Evolutionary conservation across 2,329 filamentous ascomycete genomes (phyloP).

Genomic region (Pseudogymnoascus sp.): DNA sequence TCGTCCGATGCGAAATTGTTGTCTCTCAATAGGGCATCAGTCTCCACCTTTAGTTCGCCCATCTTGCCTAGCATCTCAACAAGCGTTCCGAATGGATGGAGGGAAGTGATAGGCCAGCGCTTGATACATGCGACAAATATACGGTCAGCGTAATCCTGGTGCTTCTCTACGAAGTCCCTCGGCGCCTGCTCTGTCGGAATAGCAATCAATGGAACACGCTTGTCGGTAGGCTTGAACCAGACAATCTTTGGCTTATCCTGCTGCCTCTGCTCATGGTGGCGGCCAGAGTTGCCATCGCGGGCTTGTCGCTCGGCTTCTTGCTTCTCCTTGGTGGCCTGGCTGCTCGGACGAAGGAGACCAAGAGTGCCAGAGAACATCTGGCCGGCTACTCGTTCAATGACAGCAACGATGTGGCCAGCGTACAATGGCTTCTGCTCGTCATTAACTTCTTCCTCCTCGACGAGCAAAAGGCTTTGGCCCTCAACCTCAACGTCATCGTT

Average conservation of each 20-base stretch:
- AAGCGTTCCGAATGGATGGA: constrained; percentile 95
- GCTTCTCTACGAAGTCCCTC: constrained; percentile 95
- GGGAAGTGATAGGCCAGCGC: constrained; percentile 98
- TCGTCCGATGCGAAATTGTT: constrained; percentile 99
- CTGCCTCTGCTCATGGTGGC: constrained; percentile 70
- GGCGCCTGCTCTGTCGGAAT: constrained; percentile 98
- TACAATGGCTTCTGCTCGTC: constrained; percentile 97
- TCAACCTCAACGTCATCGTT: constrained; percentile 99
- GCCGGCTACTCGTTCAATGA: constrained; percentile 91
- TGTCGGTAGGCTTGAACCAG: constrained; percentile 99
- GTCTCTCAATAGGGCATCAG: constrained; percentile 89
- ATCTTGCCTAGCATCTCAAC: constrained; percentile 96
- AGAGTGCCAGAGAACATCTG: constrained; percentile 99
- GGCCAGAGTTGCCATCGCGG: constrained; percentile 66
- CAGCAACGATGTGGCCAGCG: constrained; percentile 92
- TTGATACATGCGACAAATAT: constrained; percentile 99
- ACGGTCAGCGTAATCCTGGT: constrained; percentile 92
- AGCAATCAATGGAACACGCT: constrained; percentile 94
- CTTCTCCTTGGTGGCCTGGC: constrained; percentile 98
- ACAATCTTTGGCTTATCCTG: constrained; percentile 99
- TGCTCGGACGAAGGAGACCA: constrained; percentile 87
- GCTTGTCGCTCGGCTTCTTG: constrained; percentile 93
- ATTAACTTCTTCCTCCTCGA: constrained; percentile 97
- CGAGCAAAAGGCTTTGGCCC: constrained; percentile 89
- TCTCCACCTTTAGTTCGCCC: constrained; percentile 96